Evolutionary conservation across 139 green algal species (phyloP).

Genomic region (Haematococcus sp.): DNA sequence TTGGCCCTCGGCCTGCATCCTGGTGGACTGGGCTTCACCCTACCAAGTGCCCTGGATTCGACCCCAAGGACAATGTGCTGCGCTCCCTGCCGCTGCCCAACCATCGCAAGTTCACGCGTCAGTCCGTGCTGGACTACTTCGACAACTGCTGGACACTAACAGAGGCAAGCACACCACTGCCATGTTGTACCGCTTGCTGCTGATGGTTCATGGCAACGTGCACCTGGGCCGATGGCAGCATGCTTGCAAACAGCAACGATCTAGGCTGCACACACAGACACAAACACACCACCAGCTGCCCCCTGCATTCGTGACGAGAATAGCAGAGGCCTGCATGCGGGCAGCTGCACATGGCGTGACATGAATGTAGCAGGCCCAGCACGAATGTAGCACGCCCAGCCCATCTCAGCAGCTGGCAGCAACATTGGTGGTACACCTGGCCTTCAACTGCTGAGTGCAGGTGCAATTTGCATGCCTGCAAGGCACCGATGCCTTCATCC

Average conservation of each 20-base stretch:
- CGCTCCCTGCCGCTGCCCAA: constrained; percentile 61
- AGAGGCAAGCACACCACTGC: constrained; percentile 38
- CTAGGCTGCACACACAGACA: too few relatives aligned
- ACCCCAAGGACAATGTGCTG: constrained; percentile 40
- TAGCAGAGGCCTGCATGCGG: too few relatives aligned
- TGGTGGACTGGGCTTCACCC: constrained; percentile 56
- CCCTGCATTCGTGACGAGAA: too few relatives aligned
- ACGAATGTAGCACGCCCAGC: too few relatives aligned
- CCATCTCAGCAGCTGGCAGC: too few relatives aligned
- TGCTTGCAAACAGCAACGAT: background rate
- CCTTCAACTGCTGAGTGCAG: too few relatives aligned
- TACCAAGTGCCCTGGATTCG: constrained; percentile 41
- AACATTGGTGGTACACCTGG: too few relatives aligned
- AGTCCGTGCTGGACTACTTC: constrained; percentile 74
- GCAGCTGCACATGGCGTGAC: too few relatives aligned
- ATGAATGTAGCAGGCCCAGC: too few relatives aligned
- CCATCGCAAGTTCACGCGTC: constrained; percentile 38
- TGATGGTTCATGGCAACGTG: background rate
- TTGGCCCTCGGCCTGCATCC: constrained; percentile 32
- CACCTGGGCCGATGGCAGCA: background rate
- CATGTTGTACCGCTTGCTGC: background rate
- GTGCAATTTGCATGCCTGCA: constrained; percentile 34
- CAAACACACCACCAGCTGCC: too few relatives aligned
- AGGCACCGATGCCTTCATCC: constrained; percentile 63
- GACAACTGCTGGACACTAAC: constrained; percentile 75